phyloP scores from a whole-genome alignment of 177 flowering plant species.

The Vitis hybrid region DNA sequence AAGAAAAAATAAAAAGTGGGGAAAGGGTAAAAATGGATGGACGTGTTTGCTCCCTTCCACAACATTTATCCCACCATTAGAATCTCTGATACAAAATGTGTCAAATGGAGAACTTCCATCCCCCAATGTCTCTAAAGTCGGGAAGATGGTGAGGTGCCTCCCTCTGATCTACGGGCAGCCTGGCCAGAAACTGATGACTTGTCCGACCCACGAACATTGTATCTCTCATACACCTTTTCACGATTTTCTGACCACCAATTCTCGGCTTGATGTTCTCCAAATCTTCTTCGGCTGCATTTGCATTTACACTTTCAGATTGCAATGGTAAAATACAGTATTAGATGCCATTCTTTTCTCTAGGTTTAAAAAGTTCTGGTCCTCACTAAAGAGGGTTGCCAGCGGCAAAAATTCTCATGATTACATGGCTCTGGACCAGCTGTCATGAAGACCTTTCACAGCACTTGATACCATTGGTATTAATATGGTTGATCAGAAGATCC shows the following conservation, averaged over 20 bases:
- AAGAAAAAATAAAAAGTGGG: conserved; percentile 3
- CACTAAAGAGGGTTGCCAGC: too few relatives aligned
- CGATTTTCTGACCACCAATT: conserved; percentile 99
- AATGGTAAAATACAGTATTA: neutral
- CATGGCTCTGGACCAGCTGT: too few relatives aligned
- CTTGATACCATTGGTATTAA: too few relatives aligned
- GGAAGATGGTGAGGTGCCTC: conserved; percentile 40
- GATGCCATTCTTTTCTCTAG: too few relatives aligned
- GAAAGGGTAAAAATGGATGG: neutral
- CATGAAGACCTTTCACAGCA: too few relatives aligned
- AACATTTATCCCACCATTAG: conserved; percentile 9
- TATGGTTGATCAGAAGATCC: too few relatives aligned
- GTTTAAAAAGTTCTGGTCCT: too few relatives aligned
- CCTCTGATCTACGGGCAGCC: conserved; percentile 58
- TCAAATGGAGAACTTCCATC: conserved; percentile 1
- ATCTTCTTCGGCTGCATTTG: conserved; percentile 87
- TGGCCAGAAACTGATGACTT: conserved; percentile 62
- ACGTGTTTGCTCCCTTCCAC: conserved; percentile 7
- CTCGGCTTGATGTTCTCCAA: conserved; percentile 94
- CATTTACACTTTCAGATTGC: conserved; percentile 4
- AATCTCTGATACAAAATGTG: conserved; percentile 22
- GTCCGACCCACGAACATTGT: conserved; percentile 81
- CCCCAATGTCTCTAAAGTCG: conserved; percentile 22
- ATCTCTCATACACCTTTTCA: conserved; percentile 84
- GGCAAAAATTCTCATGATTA: too few relatives aligned